These are phyloP conservation scores for Protea cynaroides DNA, from an alignment of 164 flowering plant genomes.

Conservation along the genomic window DNA sequence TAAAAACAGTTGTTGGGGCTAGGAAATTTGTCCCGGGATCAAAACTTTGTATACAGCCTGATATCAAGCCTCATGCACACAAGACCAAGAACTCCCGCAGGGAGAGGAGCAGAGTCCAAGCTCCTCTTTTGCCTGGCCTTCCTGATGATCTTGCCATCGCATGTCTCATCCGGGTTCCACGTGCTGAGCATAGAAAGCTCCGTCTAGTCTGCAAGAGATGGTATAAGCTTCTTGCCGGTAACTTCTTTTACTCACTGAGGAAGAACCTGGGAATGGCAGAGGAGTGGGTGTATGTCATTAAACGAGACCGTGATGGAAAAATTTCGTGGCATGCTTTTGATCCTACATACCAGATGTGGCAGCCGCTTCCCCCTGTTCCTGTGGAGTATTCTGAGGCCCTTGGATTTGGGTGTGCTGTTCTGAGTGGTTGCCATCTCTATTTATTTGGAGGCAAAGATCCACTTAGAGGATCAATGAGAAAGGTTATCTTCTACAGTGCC, in stretches of 20 bases:
- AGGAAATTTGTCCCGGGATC: conserved; percentile 85
- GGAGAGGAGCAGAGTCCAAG: conserved; percentile 63
- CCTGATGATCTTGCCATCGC: conserved; percentile 98
- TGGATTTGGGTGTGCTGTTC: conserved; percentile 94
- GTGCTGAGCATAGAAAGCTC: conserved; percentile 81
- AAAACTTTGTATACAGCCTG: conserved; percentile 81
- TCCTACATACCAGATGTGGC: conserved; percentile 84
- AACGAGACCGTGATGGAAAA: conserved; percentile 87
- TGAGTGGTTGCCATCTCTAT: conserved; percentile 85
- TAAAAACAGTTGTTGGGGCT: conserved; percentile 85
- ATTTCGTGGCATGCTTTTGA: conserved; percentile 97
- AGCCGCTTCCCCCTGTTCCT: conserved; percentile 93
- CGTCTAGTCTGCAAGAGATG: conserved; percentile 95
- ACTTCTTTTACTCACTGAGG: conserved; percentile 78
- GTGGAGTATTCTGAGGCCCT: conserved; percentile 75
- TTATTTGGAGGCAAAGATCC: conserved; percentile 95
- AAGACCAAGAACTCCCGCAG: conserved; percentile 55
- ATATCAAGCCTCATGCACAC: conserved; percentile 74
- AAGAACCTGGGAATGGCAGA: conserved; percentile 87
- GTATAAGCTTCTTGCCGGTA: conserved; percentile 73
- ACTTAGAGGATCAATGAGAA: conserved; percentile 76
- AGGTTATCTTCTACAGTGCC: conserved; percentile 82
- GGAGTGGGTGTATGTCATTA: conserved; percentile 95
- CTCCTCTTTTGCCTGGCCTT: conserved; percentile 90
- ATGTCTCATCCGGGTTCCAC: conserved; percentile 88